Conservation (phyloP, 768 basidiomycete species). For the Termitomyces bulborhizus region DNA sequence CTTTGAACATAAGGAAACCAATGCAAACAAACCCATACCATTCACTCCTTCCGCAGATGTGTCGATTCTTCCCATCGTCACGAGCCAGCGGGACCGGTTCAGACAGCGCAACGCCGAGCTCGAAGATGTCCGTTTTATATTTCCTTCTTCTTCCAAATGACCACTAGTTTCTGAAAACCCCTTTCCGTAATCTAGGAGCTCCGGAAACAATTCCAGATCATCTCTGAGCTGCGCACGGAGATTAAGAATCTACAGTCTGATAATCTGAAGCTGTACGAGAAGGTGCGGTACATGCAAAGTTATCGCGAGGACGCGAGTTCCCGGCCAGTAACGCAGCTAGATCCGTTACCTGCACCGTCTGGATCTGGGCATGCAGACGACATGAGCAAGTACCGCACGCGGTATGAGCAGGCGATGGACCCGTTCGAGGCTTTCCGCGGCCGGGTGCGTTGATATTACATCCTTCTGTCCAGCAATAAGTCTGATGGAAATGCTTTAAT, state of each 20-base stretch:
- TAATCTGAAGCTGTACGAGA: constrained; percentile 97
- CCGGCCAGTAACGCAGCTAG: constrained; percentile 55
- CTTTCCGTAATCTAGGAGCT: constrained; percentile 55
- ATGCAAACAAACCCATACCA: constrained; percentile 9
- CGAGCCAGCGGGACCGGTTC: constrained; percentile 96
- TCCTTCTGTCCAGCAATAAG: too few relatives aligned
- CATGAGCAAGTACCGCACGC: constrained; percentile 81
- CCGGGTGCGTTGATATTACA: constrained; percentile 50
- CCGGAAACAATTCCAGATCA: constrained; percentile 89
- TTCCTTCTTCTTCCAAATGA: too few relatives aligned
- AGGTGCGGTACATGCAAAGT: constrained; percentile 97
- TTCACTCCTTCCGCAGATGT: constrained; percentile 61
- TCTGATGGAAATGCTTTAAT: too few relatives aligned
- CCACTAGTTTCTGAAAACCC: too few relatives aligned
- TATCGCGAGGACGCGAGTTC: constrained; percentile 73
- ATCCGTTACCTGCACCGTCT: constrained; percentile 49
- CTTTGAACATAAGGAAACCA: constrained; percentile 5
- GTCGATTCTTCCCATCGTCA: constrained; percentile 97
- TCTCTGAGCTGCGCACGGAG: constrained; percentile 90
- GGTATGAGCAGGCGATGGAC: constrained; percentile 97
- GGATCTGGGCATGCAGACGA: constrained; percentile 46
- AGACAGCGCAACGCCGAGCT: constrained; percentile 94
- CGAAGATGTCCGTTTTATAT: constrained; percentile 65
- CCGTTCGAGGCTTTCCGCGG: constrained; percentile 98
- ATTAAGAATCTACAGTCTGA: constrained; percentile 89